These are phyloP conservation scores for Phylloporus sp. DNA, from an alignment of 768 basidiomycete genomes.

Conservation along the genomic window DNA sequence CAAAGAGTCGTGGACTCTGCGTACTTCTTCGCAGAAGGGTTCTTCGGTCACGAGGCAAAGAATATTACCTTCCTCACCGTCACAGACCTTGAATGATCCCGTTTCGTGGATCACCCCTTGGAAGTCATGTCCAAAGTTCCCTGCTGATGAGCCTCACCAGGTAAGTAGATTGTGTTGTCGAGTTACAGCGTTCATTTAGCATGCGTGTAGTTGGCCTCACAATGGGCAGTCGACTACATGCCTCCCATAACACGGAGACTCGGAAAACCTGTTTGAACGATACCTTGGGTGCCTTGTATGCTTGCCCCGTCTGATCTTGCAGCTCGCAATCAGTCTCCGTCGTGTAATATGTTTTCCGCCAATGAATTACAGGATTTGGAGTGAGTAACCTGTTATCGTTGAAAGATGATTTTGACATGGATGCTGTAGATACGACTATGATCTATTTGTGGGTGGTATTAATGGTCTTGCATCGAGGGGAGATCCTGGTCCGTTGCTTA, in stretches of 20 bases:
- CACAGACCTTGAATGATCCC: conserved; percentile 32
- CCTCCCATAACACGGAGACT: conserved; percentile 34
- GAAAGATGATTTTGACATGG: background rate
- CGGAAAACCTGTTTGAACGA: conserved; percentile 32
- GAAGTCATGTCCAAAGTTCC: conserved; percentile 31
- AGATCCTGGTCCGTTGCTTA: conserved; percentile 34
- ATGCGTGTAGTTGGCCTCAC: conserved; percentile 5
- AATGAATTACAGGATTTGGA: conserved; percentile 35
- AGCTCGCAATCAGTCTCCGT: conserved; percentile 34
- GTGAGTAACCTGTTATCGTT: conserved; percentile 13
- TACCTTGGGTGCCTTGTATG: conserved; percentile 40
- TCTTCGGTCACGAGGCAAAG: conserved; percentile 33
- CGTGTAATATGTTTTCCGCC: conserved; percentile 37
- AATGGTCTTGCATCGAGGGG: conserved; percentile 34
- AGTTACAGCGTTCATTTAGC: background rate
- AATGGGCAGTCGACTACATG: conserved; percentile 35
- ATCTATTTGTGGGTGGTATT: conserved; percentile 35
- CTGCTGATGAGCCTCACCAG: background rate
- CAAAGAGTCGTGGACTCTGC: conserved; percentile 37
- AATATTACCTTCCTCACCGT: conserved; percentile 29
- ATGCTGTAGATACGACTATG: conserved; percentile 35
- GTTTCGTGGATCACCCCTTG: conserved; percentile 41
- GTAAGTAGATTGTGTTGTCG: background rate
- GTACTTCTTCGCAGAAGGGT: conserved; percentile 38
- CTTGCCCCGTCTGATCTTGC: conserved; percentile 42